Base-by-base conservation (phyloP, 352 stramenopile species). In the Thalassiosira livingstoniorum region DNA sequence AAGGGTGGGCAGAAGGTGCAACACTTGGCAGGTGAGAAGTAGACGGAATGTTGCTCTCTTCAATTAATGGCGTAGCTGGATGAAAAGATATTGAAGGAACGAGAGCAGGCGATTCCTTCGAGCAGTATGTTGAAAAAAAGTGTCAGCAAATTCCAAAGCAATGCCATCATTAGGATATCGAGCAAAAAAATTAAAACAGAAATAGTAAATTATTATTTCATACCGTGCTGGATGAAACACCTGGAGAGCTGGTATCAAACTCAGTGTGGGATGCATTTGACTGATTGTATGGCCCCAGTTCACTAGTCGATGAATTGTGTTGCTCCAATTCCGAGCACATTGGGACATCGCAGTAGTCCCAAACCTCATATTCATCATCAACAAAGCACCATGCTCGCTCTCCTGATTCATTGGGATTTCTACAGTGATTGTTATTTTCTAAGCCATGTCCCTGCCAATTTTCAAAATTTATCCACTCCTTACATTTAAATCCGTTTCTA, bases 341-440 rank as follows among this genome's bases (percentile, higher is more conserved):
- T 39, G 32, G 34, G 4, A 71, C 63, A 25, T 71, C 39, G 27
- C 63, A 71, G 29, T 32, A 71, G 23, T 71, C 63, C 63, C 63
- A 71, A 7, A 21, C 15, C 4, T 43, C 47, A 60, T 35, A 60
- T 15, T 32, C n/a, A n/a, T 71, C 63, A 11, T 39, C 35, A 2
- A 60, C 47, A 25, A 60, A 57, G 58, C 63, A 71, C 63, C 63
- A 71, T 29, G 35, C 63, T 34, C 63, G 23, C 23, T 35, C 35
- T 15, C 15, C 31, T 21, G 47, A 13, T 25, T 71, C 23, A 71
- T 71, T 60, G 21, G 63, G 63, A 60, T 71, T 71, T 11, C 63
- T 23, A 55, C 63, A 71, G 58, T 71, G 21, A 35, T 71, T 71
- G 35, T 71, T 60, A 55, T 60, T 58, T 43, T 65, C 57, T 32